These are phyloP conservation scores for Aspergillus vadensis DNA, from an alignment of 2,329 filamentous ascomycete genomes.

Conservation along the genomic window DNA sequence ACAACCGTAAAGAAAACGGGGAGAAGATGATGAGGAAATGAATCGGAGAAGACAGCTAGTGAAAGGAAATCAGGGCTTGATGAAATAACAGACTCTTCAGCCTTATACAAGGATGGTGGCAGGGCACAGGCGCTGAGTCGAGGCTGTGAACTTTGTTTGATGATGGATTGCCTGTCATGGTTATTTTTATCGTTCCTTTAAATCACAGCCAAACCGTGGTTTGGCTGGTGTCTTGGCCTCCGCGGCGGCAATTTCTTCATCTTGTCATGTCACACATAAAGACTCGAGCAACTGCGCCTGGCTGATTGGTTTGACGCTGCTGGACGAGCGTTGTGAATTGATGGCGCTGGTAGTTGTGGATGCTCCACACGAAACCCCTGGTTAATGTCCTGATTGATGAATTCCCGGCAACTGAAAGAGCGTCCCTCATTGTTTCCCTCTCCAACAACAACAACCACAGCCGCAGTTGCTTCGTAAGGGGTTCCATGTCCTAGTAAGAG, in stretches of 20 bases:
- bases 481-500: background rate
- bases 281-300: background rate
- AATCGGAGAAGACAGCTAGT: background rate
- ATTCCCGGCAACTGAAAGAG: too few species aligned
- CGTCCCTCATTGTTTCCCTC: background rate
- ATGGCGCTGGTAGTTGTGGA: background rate
- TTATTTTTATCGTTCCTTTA: background rate
- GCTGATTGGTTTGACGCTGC: background rate
- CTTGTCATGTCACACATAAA: slow-evolving; percentile 12
- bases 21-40: background rate
- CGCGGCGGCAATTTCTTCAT: slow-evolving; percentile 7
- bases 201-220: slow-evolving; percentile 3
- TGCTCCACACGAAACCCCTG: background rate
- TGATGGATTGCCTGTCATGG: slow-evolving; percentile 5
- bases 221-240: background rate
- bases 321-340: background rate
- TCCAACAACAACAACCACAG: background rate
- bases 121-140: slow-evolving; percentile 9
- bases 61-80: background rate
- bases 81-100: background rate
- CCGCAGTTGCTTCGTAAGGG: background rate
- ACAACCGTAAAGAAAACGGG: background rate
- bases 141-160: slow-evolving; percentile 8
- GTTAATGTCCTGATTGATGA: background rate
- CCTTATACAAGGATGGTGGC: background rate